Evolutionary conservation across 2,329 filamentous ascomycete species (phyloP), one percentile per base, ranked within the genome.

Genomic region (Trichoderma lentiforme): DNA sequence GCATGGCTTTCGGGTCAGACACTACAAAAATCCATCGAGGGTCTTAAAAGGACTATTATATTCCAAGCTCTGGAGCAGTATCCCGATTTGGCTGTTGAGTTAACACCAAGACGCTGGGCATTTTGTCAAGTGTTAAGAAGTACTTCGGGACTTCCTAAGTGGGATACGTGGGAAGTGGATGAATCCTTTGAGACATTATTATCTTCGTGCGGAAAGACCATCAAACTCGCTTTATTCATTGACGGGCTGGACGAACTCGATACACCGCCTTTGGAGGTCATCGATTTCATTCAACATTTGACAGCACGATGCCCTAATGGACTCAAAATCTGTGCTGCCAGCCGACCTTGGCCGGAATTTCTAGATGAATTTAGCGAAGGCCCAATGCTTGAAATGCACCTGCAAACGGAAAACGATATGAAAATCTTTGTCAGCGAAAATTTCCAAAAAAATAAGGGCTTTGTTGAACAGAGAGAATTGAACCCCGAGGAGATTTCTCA

Each of bases 361-460:
- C 2, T 30, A 3, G 61, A 63, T 47, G 26, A 21, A 47, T 63
- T 63, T 15, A 63, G 14, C 5, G 15, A 47, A 4, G 5, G 61
- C 1, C 61, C 61, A n/a, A 63, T 28, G 21, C 61, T 63, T 21
- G 24, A 47, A 30, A 63, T 63, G 61, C 61, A 63, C n/a, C 15
- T 63, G 12, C 18, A 6, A 14, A 63, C 60, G 1, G 6, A 47
- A 14, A 1, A 7, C 1, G 60, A 63, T 3, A 63, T 63, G 24
- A n/a, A 4, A 8, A 14, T 4, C 2, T 63, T 63, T 5, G 5
- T 63, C 3, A 28, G 0, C 0, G 9, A 47, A n/a, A 63, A 2
- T 1, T 63, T 63, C 2, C 12, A 28, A 6, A 6, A 1, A 0
- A 63, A 63, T 7, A 26, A n/a, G 14, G 36, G 36, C 8, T 30